Evolutionary conservation across 306 rosid species (phyloP).

Genomic region (Lathyrus tuberosus): DNA sequence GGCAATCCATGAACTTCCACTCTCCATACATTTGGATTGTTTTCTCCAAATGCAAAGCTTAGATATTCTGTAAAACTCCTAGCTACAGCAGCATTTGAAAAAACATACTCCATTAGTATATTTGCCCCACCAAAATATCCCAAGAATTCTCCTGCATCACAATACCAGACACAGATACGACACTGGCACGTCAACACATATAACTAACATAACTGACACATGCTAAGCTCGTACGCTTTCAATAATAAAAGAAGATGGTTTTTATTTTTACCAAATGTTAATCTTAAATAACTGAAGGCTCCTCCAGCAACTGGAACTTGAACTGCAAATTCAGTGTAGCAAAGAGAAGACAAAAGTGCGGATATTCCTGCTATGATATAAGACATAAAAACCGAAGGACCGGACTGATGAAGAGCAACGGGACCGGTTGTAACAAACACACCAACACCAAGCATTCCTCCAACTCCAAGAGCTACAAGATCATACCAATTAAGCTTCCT

Average conservation of each 20-base stretch:
- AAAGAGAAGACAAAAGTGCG: conserved; percentile 86
- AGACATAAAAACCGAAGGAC: conserved; percentile 84
- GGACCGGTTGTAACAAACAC: conserved; percentile 91
- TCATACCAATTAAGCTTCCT: conserved; percentile 87
- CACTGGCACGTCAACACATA: neutral
- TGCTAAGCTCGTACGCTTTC: neutral
- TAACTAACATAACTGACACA: too few relatives aligned
- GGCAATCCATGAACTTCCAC: conserved; percentile 70
- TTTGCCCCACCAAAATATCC: conserved; percentile 98
- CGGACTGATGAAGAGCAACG: conserved; percentile 65
- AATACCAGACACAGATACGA: neutral
- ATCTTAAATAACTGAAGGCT: conserved; percentile 88
- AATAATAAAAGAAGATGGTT: neutral
- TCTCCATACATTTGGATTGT: conserved; percentile 71
- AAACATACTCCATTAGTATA: conserved; percentile 87
- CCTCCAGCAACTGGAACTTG: conserved; percentile 97
- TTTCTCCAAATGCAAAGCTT: conserved; percentile 63
- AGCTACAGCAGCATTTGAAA: conserved; percentile 94
- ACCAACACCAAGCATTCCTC: conserved; percentile 98
- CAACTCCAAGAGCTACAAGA: conserved; percentile 80
- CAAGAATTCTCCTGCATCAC: conserved; percentile 74
- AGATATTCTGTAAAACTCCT: conserved; percentile 83
- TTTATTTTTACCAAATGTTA: conserved; percentile 70
- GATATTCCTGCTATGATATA: conserved; percentile 86
- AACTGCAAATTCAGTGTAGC: conserved; percentile 91